A percentile compares a stretch with the other conserved stretches of the same genome.
Evolutionary conservation across 352 stramenopile species (phyloP).

Genomic region (Globisporangium irregulare): DNA sequence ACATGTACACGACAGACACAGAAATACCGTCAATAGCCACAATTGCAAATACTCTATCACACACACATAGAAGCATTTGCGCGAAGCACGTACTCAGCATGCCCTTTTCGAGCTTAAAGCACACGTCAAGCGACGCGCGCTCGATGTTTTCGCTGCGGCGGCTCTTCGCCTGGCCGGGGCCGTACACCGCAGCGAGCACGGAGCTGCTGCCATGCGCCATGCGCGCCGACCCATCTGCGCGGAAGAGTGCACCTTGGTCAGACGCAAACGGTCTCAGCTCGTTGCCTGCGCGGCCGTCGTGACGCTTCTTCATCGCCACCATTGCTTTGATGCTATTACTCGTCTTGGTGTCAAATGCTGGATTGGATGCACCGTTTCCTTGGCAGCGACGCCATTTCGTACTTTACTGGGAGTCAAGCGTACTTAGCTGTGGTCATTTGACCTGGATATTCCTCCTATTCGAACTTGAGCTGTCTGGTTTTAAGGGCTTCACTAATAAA

Average conservation of each 20-base stretch:
- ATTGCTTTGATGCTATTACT: slow-evolving; percentile 20
- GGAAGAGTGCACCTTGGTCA: slow-evolving; percentile 75
- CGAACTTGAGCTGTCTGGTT: background rate
- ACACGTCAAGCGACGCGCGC: slow-evolving; percentile 65
- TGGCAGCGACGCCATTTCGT: slow-evolving; percentile 3
- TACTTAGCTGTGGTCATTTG: background rate
- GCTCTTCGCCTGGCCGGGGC: slow-evolving; percentile 69
- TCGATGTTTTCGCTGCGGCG: slow-evolving; percentile 67
- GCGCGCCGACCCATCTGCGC: slow-evolving; percentile 71
- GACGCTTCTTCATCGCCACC: slow-evolving; percentile 38
- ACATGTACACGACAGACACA: background rate
- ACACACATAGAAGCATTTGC: background rate
- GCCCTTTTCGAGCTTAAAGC: slow-evolving; percentile 80
- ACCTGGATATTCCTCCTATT: background rate
- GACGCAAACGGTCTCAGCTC: slow-evolving; percentile 74
- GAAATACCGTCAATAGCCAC: background rate
- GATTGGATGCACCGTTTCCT: slow-evolving; percentile 5
- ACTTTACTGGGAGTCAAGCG: background rate
- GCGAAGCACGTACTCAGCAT: slow-evolving; percentile 43
- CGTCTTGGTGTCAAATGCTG: background rate
- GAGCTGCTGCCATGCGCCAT: slow-evolving; percentile 76
- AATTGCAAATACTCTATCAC: background rate
- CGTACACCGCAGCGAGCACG: slow-evolving; percentile 74
- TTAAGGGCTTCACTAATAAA: background rate
- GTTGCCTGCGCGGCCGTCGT: slow-evolving; percentile 69